Percentiles rank a stretch among this genome's conserved stretches.
phyloP scores from a whole-genome alignment of 2,329 filamentous ascomycete species.

The Alternaria arborescens region DNA sequence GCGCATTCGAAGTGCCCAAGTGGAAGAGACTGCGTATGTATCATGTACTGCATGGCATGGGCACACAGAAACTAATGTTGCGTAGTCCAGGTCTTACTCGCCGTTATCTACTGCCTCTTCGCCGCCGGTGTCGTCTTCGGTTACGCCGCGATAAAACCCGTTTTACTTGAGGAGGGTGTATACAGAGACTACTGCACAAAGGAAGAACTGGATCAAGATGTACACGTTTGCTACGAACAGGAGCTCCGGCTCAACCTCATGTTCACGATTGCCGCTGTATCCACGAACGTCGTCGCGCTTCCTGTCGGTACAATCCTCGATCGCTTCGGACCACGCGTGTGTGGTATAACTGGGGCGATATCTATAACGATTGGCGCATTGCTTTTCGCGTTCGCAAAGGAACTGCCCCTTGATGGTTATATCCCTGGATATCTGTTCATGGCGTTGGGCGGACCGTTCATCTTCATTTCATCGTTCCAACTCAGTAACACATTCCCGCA shows the following conservation, averaged over 20 bases:
- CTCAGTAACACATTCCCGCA: conserved; percentile 62
- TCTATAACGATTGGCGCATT: conserved; percentile 75
- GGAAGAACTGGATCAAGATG: conserved; percentile 46
- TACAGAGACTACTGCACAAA: conserved; percentile 49
- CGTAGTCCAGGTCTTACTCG: conserved; percentile 73
- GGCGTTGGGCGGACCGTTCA: conserved; percentile 60
- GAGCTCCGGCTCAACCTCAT: conserved; percentile 76
- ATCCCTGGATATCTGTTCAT: conserved; percentile 61
- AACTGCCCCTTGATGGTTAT: conserved; percentile 74
- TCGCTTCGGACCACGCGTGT: conserved; percentile 78
- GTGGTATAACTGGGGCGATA: conserved; percentile 74
- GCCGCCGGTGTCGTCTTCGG: conserved; percentile 66
- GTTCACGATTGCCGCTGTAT: conserved; percentile 90
- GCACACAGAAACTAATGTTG: conserved; percentile 22
- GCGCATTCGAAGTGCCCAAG: conserved; percentile 64
- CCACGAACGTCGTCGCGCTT: conserved; percentile 85
- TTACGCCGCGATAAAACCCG: conserved; percentile 54
- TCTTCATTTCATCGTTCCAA: conserved; percentile 62
- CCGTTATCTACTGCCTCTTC: conserved; percentile 77
- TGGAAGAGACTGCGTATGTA: conserved; percentile 62
- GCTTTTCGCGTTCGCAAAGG: conserved; percentile 73
- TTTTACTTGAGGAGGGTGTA: conserved; percentile 48
- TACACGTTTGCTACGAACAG: conserved; percentile 51
- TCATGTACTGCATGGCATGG: not conserved
- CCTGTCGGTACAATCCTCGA: conserved; percentile 88